Evolutionary conservation across 2,329 filamentous ascomycete species (phyloP).

Genomic region (Pseudogymnoascus sp.): DNA sequence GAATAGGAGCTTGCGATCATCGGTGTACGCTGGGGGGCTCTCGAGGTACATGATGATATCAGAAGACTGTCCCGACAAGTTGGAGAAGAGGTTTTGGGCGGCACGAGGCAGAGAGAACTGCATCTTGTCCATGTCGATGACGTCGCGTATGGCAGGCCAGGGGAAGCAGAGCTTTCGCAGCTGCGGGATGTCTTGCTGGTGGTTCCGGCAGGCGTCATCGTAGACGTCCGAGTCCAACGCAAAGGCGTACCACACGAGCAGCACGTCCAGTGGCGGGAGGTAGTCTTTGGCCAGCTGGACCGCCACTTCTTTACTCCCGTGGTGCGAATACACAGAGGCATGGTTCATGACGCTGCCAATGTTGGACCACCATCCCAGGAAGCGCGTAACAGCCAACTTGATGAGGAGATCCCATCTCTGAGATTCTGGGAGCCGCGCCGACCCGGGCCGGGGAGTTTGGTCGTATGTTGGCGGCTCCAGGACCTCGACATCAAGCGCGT

Average conservation of each 20-base stretch:
- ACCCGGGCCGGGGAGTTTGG: neutral
- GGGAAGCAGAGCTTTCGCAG: constrained; percentile 10
- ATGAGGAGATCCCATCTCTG: neutral
- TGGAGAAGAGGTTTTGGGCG: constrained; percentile 9
- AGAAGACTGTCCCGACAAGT: constrained; percentile 7
- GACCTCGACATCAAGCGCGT: neutral
- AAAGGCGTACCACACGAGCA: constrained; percentile 1
- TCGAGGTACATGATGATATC: constrained; percentile 9
- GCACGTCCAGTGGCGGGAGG: constrained; percentile 11
- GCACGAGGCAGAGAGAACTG: constrained; percentile 10
- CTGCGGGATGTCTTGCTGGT: neutral
- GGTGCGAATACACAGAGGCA: neutral
- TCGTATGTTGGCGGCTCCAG: neutral
- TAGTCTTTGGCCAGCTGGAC: constrained; percentile 10
- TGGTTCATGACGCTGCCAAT: neutral
- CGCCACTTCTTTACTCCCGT: neutral
- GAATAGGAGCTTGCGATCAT: neutral
- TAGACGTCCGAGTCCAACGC: neutral
- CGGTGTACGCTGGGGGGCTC: constrained; percentile 9
- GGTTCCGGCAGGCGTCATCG: constrained; percentile 7
- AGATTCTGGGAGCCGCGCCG: neutral
- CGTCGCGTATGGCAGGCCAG: constrained; percentile 10
- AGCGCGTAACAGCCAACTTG: neutral
- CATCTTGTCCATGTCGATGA: constrained; percentile 7
- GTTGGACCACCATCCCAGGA: neutral